These are phyloP conservation scores for Exophiala alcalophila DNA, from an alignment of 2,329 filamentous ascomycete species.

Conservation along the genomic window DNA sequence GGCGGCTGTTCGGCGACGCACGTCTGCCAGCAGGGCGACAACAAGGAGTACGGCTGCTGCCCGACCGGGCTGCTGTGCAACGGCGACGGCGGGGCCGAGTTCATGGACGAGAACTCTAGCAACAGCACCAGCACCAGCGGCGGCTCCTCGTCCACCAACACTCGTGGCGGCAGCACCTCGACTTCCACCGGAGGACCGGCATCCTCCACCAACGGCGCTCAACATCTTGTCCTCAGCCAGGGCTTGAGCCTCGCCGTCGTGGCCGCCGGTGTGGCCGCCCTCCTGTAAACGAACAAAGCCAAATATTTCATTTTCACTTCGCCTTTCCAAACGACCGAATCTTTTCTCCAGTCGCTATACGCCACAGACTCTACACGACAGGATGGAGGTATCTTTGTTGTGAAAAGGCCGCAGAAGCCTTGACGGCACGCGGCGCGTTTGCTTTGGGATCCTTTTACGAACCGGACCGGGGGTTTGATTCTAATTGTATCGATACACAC, in stretches of 20 bases:
- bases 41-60: slow-evolving; percentile 28
- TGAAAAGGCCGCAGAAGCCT: too few relatives aligned
- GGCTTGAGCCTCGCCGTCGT: slow-evolving; percentile 5
- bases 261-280: slow-evolving; percentile 11
- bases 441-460: too few relatives aligned
- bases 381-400: too few relatives aligned
- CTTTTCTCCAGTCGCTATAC: too few relatives aligned
- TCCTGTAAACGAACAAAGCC: too few relatives aligned
- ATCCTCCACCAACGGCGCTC: slow-evolving; percentile 8
- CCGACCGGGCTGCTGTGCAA: slow-evolving; percentile 20
- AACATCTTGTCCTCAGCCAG: slow-evolving; percentile 7
- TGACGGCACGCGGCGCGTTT: too few relatives aligned
- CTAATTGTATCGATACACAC: too few relatives aligned
- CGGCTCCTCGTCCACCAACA: too few relatives aligned
- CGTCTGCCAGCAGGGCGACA: slow-evolving; percentile 25
- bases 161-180: not conserved
- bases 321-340: too few relatives aligned
- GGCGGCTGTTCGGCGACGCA: slow-evolving; percentile 22
- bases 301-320: too few relatives aligned
- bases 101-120: slow-evolving; percentile 9
- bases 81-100: slow-evolving; percentile 25
- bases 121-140: not conserved
- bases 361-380: too few relatives aligned
- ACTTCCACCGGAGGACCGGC: slow-evolving; percentile 3
- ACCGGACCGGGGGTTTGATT: too few relatives aligned